Evolutionary conservation across 495 filamentous ascomycete genomes (phyloP).

Genomic region (Annulohypoxylon moriforme): DNA sequence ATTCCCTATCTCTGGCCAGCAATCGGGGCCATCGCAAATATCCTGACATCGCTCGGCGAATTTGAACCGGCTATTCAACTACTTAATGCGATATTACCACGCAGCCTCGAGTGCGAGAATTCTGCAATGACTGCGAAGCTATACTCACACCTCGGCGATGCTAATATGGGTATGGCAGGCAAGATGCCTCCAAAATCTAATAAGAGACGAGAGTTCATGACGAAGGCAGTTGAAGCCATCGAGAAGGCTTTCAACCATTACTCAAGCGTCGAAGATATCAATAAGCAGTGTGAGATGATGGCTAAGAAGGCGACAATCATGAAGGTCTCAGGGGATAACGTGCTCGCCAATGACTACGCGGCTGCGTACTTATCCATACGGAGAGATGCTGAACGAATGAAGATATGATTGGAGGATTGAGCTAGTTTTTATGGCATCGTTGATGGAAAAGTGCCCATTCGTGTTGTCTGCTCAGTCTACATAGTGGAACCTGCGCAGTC

Average conservation of each 20-base stretch:
- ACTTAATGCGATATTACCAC: slow-evolving; percentile 80
- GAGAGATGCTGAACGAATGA: slow-evolving; percentile 50
- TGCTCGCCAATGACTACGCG: slow-evolving; percentile 79
- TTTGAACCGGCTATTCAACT: slow-evolving; percentile 76
- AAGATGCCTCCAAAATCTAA: slow-evolving; percentile 48
- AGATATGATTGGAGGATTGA: slow-evolving; percentile 21
- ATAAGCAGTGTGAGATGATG: slow-evolving; percentile 83
- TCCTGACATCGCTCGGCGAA: slow-evolving; percentile 78
- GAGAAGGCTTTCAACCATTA: slow-evolving; percentile 73
- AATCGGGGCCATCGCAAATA: slow-evolving; percentile 72
- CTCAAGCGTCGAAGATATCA: slow-evolving; percentile 76
- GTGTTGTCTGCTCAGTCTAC: background rate
- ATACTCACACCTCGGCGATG: slow-evolving; percentile 83
- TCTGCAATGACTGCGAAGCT: slow-evolving; percentile 71
- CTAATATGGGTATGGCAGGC: slow-evolving; percentile 84
- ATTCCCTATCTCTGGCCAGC: slow-evolving; percentile 82
- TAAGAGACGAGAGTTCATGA: slow-evolving; percentile 68
- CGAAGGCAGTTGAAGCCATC: slow-evolving; percentile 72
- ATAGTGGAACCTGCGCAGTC: background rate
- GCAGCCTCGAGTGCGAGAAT: slow-evolving; percentile 80
- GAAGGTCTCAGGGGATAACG: slow-evolving; percentile 76
- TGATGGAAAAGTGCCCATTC: background rate
- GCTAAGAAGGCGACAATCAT: slow-evolving; percentile 87
- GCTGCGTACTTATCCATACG: slow-evolving; percentile 73
- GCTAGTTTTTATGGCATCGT: background rate